Evolutionary conservation across 2,329 filamentous ascomycete species (phyloP).

Genomic region (Spiromastix sp.): DNA sequence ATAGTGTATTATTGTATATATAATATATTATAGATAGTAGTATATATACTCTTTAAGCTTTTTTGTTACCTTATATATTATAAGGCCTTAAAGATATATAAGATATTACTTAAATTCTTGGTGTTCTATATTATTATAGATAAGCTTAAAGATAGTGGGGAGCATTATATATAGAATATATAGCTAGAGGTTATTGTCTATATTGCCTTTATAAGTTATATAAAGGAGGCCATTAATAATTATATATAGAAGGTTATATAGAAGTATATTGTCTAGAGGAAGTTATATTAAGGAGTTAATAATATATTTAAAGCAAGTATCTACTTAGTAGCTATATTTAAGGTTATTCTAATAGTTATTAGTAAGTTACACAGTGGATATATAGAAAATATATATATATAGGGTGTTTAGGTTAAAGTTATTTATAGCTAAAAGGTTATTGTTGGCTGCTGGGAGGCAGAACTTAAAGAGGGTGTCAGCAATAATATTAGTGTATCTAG

Average conservation of each 20-base stretch:
- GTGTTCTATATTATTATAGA: background rate
- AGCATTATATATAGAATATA: background rate
- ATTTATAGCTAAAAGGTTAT: background rate
- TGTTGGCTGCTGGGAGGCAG: too few species aligned
- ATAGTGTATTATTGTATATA: too few species aligned
- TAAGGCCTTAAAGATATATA: too few species aligned
- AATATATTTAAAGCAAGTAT: background rate
- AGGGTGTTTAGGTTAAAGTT: background rate
- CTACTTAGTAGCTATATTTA: too few species aligned
- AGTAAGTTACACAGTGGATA: background rate
- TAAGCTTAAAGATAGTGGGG: background rate
- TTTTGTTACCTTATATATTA: too few species aligned
- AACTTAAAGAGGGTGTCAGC: too few species aligned
- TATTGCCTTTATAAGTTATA: background rate
- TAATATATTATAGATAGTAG: too few species aligned
- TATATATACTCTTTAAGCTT: too few species aligned
- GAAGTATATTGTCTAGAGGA: background rate
- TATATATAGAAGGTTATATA: conserved; percentile 2
- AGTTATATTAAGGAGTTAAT: background rate
- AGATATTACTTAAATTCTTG: too few species aligned
- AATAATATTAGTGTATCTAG: too few species aligned
- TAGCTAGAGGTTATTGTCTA: background rate
- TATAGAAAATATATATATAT: background rate
- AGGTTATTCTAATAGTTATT: background rate
- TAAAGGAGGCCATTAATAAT: conserved; percentile 1